Base-by-base conservation (phyloP, 768 basidiomycete species). In the Trametes sanguinea region DNA sequence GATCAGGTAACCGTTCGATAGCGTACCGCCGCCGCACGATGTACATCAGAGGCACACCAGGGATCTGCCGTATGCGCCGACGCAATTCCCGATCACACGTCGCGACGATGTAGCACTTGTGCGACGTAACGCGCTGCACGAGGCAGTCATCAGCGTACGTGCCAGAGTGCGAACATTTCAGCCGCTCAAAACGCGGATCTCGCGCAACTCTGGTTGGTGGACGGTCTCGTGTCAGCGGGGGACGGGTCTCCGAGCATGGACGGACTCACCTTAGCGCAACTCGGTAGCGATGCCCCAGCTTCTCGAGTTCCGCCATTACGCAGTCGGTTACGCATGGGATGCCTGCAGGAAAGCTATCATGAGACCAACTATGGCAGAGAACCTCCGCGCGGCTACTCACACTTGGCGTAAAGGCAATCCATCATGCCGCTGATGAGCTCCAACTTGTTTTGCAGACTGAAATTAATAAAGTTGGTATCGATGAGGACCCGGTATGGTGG, bases 71-170 rank as follows among this genome's bases (percentile, higher is more conserved):
- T 76, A 99, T 89, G 56, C 97, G 83, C 50, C 94, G 80, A 33
- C 97, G 85, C 33, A 99, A 84, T 71, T 98, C 95, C 61, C 95
- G 82, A 82, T 99, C 97, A 71, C 96, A 98, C 27, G 97, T 98
- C 4, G 97, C 97, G 45, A 99, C 95, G 65, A 99, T 88, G 75
- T 92, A 98, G 75, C 95, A 98, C 72, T 93, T 92, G 77, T 95
- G 94, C 7, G 95, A 85, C 2, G 92, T 93, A 9, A 98, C 94
- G 35, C 97, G 89, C 72, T 98, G 93, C 16, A 99, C 92, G 22
- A 99, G 84, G 73, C 97, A 99, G 79, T 99, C 97, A 73, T 99
- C 97, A 17, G 97, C 97, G 71, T 99, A 99, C n/a, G 95, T 97
- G 22, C 97, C 97, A 4, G 85, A 80, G 74, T 99, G 97, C 40